Base-by-base conservation (phyloP, 768 basidiomycete genomes). In the Nevesoporus exiguus region DNA sequence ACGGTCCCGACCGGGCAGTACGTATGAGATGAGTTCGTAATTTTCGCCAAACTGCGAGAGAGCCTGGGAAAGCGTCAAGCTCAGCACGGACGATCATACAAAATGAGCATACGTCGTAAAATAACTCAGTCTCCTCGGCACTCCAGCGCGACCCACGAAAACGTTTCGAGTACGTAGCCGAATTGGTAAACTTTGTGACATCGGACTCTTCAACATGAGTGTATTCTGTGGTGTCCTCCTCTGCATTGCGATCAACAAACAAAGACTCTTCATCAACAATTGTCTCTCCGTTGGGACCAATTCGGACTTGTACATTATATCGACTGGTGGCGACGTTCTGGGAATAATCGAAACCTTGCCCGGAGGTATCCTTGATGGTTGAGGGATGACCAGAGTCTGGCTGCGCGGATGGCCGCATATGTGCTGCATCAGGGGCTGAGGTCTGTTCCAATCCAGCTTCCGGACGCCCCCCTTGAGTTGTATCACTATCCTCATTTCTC, bases 21-120 rank as follows among this genome's bases (percentile, higher is more conserved):
- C 78, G 61, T 85, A 85, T 3, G 93, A 89, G 56, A 96, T 93
- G 39, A 95, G 79, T 67, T 95, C 93, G 64, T 95, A 96, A 62
- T 95, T 93, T 68, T 93, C 90, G 30, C 92, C 92, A 60, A 92
- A 93, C 66, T 93, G 92, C 4, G 85, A 79, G 29, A 95, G 74
- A n/a, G 90, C 91, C 93, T 95, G 62, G n/a, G 30, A 51, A 47
- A 31, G 27, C 3, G 50, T 70, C 39, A 52, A 45, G 19, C 30
- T 47, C 17, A 52, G 49, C 15, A 49, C 15, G 46, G 17, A 31
- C 46, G 55, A 33, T 10, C 46, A 43, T 48, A 31, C 11, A 10
- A 44, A 40, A 40, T 36, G 15, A 29, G 70, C 86, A 61, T 62
- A 93, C 93, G 54, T 92, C 79, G 67, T 83, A 96, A 67, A 96